Percentiles rank a stretch among this genome's conserved stretches.
phyloP scores from a whole-genome alignment of 345 rosid species.

The Nephelium lappaceum region DNA sequence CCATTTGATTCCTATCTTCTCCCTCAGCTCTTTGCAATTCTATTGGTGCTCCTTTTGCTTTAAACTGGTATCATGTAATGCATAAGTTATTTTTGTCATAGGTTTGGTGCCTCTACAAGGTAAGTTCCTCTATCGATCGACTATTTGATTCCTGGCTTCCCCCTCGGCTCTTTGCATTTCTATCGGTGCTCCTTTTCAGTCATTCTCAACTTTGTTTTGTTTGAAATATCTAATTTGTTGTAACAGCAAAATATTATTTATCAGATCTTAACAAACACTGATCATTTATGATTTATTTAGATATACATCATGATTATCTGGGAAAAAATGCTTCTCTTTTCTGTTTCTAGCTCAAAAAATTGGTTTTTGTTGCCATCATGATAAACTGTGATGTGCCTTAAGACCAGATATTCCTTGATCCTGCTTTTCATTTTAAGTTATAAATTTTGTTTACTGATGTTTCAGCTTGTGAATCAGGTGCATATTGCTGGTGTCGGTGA shows the following conservation, averaged over 20 bases:
- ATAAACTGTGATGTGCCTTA: neutral
- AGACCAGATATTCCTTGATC: neutral
- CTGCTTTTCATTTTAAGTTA: neutral
- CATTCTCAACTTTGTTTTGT: neutral
- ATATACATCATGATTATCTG: neutral
- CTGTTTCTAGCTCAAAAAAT: neutral
- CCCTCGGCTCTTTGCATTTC: neutral
- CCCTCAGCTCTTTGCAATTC: no score
- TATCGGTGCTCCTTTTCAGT: neutral
- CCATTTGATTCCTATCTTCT: no score
- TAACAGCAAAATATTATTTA: neutral
- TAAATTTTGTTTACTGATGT: constrained; percentile 10
- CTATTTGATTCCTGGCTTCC: neutral
- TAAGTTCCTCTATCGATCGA: neutral
- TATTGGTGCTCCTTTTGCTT: no score
- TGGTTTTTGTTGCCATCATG: neutral
- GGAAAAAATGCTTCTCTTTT: neutral
- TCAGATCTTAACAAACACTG: neutral
- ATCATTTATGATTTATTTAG: neutral
- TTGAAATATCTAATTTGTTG: neutral
- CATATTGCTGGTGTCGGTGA: constrained; percentile 99
- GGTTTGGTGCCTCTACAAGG: neutral
- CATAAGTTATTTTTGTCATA: neutral
- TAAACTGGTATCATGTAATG: neutral
- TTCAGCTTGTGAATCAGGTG: constrained; percentile 50